Evolutionary conservation across 495 filamentous ascomycete genomes (phyloP).

Genomic region (Lindgomyces ingoldianus): DNA sequence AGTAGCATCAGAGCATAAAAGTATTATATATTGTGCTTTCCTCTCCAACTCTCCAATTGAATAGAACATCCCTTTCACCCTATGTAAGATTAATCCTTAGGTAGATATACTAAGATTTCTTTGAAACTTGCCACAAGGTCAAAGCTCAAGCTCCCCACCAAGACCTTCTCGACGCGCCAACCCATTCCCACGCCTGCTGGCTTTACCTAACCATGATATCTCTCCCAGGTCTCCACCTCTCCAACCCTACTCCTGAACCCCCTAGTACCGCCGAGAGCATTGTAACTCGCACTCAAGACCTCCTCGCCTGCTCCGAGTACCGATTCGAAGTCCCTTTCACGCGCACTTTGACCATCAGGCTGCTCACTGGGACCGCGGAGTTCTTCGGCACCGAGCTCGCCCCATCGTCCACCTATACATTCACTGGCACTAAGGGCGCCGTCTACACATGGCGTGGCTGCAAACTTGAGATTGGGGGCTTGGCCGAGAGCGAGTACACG

Average conservation of each 20-base stretch:
- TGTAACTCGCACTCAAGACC: constrained; percentile 37
- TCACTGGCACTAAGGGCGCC: constrained; percentile 79
- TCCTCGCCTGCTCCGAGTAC: constrained; percentile 68
- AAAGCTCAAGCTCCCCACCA: not conserved
- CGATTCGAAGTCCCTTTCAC: constrained; percentile 83
- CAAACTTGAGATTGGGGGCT: constrained; percentile 70
- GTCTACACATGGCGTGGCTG: constrained; percentile 93
- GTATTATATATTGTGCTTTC: not conserved
- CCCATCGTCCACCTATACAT: constrained; percentile 69
- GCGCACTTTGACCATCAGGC: constrained; percentile 48
- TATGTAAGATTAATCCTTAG: too few relatives aligned
- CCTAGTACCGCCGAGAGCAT: not conserved
- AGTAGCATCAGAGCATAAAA: too few relatives aligned
- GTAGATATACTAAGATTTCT: too few relatives aligned
- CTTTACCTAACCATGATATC: constrained; percentile 10
- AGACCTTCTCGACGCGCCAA: not conserved
- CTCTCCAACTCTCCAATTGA: not conserved
- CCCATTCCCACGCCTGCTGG: not conserved
- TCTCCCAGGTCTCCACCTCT: constrained; percentile 36
- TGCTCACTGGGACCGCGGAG: constrained; percentile 83
- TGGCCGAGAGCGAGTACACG: constrained; percentile 68
- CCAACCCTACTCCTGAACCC: constrained; percentile 14
- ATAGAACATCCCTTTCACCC: too few relatives aligned
- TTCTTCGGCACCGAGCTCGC: constrained; percentile 95
- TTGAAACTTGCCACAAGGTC: too few relatives aligned